A percentile compares a stretch with the other conserved stretches of the same genome.
phyloP scores from a whole-genome alignment of 192 early-diverging fungal species.

The Piromyces sp. region DNA sequence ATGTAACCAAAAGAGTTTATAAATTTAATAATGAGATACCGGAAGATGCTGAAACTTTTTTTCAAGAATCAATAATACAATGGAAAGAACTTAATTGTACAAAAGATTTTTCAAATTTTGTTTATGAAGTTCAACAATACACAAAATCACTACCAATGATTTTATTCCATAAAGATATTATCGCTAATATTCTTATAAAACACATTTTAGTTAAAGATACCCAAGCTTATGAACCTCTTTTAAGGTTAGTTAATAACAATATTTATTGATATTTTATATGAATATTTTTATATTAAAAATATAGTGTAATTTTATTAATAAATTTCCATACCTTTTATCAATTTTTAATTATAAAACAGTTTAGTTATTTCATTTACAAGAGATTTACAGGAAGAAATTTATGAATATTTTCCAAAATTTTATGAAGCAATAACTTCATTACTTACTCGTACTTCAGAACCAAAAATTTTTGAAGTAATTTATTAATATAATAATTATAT shows the following conservation, averaged over 20 bases:
- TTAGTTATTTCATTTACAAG: conserved; percentile 63
- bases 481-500: too few relatives aligned
- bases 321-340: too few relatives aligned
- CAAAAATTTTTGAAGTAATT: conserved; percentile 57
- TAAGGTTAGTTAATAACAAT: conserved; percentile 42
- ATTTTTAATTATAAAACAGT: conserved; percentile 14
- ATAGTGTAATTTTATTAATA: too few relatives aligned
- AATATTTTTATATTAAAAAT: too few relatives aligned
- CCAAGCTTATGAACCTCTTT: conserved; percentile 57
- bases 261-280: too few relatives aligned
- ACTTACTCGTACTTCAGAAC: conserved; percentile 28
- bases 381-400: conserved; percentile 85
- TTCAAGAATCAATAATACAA: conserved; percentile 57
- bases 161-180: conserved; percentile 70
- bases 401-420: conserved; percentile 54
- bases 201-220: conserved; percentile 41
- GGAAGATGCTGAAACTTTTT: conserved; percentile 35
- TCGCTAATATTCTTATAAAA: conserved; percentile 46
- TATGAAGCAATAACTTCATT: conserved; percentile 32
- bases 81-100: conserved; percentile 90
- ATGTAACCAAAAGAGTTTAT: conserved; percentile 43
- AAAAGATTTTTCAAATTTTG: conserved; percentile 54
- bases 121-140: conserved; percentile 38
- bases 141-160: conserved; percentile 67
- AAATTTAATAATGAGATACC: conserved; percentile 23